Conservation (phyloP, 2,329 filamentous ascomycete species). For the Penicillium sp. region DNA sequence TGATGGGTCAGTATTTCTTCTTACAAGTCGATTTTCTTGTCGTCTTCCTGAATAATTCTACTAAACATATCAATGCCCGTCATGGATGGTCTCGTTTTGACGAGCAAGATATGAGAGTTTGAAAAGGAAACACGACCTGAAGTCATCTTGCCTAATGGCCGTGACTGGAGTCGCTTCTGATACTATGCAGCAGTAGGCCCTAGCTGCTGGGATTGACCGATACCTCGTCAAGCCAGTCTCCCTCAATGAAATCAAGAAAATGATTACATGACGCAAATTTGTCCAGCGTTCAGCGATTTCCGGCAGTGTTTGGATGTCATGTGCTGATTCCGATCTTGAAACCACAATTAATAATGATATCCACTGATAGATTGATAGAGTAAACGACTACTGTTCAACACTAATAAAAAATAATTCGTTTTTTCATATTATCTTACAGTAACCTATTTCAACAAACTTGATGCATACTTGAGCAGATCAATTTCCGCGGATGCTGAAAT, state of each 20-base stretch:
- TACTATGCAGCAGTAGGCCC: constrained; percentile 36
- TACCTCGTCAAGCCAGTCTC: constrained; percentile 39
- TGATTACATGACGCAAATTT: constrained; percentile 20
- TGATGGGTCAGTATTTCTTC: constrained; percentile 33
- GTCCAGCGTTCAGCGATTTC: not conserved
- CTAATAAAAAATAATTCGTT: not conserved
- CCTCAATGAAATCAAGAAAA: constrained; percentile 35
- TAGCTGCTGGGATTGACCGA: constrained; percentile 35
- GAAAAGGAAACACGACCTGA: constrained; percentile 33
- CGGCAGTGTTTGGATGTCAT: not conserved
- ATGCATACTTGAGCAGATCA: constrained; percentile 28
- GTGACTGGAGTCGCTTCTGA: constrained; percentile 38
- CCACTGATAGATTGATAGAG: too few relatives aligned
- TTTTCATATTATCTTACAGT: not conserved
- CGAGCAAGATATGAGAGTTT: constrained; percentile 43
- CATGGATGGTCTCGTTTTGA: constrained; percentile 50
- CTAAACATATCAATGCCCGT: constrained; percentile 51
- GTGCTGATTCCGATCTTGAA: not conserved
- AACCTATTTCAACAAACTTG: constrained; percentile 12
- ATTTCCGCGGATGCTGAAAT: constrained; percentile 21
- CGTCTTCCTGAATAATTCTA: constrained; percentile 2
- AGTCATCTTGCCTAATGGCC: constrained; percentile 34
- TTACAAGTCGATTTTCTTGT: not conserved
- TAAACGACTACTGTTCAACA: not conserved
- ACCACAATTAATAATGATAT: constrained; percentile 38